A percentile compares a stretch with the other conserved stretches of the same genome.
phyloP scores from a whole-genome alignment of 2,329 filamentous ascomycete genomes.

The Simplicillium aogashimaense region DNA sequence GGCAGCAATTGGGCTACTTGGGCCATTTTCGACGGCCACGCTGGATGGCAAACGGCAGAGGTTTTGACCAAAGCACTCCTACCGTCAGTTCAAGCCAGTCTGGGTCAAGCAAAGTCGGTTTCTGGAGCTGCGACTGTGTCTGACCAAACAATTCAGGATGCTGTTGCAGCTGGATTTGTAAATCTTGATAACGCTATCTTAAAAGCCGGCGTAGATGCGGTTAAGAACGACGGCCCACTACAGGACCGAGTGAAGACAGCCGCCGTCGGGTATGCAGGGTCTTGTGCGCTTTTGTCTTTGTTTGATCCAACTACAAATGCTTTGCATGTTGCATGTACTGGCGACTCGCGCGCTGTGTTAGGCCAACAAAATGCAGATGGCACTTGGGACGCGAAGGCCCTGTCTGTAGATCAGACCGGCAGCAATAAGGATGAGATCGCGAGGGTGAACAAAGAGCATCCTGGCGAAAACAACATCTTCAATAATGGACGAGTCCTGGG shows the following conservation, averaged over 20 bases:
- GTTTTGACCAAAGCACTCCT: slow-evolving; percentile 18
- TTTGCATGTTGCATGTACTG: slow-evolving; percentile 50
- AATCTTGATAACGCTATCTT: slow-evolving; percentile 43
- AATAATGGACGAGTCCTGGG: slow-evolving; percentile 48
- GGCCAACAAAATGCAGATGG: slow-evolving; percentile 29
- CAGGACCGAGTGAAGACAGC: slow-evolving; percentile 9
- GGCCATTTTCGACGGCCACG: slow-evolving; percentile 24
- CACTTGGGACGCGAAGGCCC: slow-evolving; percentile 34
- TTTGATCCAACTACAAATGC: slow-evolving; percentile 39
- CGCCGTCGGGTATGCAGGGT: slow-evolving; percentile 27
- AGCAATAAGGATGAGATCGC: slow-evolving; percentile 42
- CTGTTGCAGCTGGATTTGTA: slow-evolving; percentile 10
- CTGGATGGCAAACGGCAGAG: slow-evolving; percentile 22
- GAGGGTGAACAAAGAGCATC: slow-evolving; percentile 42
- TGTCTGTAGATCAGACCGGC: slow-evolving; percentile 52
- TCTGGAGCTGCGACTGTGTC: background rate
- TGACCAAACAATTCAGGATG: background rate
- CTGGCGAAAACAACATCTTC: slow-evolving; percentile 39
- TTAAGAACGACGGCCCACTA: slow-evolving; percentile 9
- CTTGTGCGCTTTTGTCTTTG: slow-evolving; percentile 47
- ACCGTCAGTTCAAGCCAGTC: slow-evolving; percentile 14
- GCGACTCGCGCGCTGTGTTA: slow-evolving; percentile 52
- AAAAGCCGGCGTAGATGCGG: slow-evolving; percentile 14
- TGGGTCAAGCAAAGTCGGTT: background rate
- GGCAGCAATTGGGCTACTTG: slow-evolving; percentile 18